Percentiles rank a stretch among this genome's conserved stretches.
Evolutionary conservation across 352 stramenopile species (phyloP).

Genomic region (Globisporangium nodosum): DNA sequence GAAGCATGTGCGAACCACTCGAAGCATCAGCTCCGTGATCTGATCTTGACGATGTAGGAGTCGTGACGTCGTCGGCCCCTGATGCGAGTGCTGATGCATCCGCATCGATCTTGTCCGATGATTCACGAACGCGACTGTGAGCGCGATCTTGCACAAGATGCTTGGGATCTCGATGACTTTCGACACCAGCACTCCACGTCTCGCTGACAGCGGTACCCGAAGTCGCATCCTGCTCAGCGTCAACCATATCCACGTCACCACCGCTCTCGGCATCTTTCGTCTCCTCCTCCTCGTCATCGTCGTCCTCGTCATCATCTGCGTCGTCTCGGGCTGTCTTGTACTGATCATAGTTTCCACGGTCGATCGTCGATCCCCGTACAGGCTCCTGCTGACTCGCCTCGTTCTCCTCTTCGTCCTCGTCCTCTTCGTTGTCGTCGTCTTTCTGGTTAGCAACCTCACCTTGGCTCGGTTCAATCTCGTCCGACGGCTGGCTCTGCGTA

Average conservation of each 20-base stretch:
- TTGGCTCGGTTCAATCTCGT: conserved; percentile 3
- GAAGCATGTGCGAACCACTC: too few species aligned
- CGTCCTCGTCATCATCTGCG: conserved; percentile 15
- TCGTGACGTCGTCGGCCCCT: too few species aligned
- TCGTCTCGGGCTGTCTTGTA: conserved; percentile 22
- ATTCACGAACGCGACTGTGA: too few species aligned
- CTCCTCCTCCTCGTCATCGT: conserved; percentile 8
- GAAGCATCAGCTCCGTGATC: too few species aligned
- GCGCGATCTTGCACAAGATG: too few species aligned
- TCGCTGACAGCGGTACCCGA: not conserved
- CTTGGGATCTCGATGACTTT: too few species aligned
- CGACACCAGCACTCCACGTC: not conserved
- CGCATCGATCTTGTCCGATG: too few species aligned
- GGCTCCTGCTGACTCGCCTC: conserved; percentile 11
- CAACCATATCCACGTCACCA: not conserved
- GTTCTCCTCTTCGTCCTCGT: conserved; percentile 18
- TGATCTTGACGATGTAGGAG: too few species aligned
- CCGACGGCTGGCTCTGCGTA: not conserved
- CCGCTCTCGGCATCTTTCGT: not conserved
- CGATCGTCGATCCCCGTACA: conserved; percentile 33
- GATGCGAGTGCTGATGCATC: too few species aligned
- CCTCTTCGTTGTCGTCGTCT: conserved; percentile 13
- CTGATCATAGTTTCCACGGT: conserved; percentile 40
- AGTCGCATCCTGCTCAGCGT: not conserved
- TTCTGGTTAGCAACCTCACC: conserved; percentile 10